Evolutionary conservation across 768 basidiomycete genomes (phyloP).

Genomic region (Agrocybe praecox): DNA sequence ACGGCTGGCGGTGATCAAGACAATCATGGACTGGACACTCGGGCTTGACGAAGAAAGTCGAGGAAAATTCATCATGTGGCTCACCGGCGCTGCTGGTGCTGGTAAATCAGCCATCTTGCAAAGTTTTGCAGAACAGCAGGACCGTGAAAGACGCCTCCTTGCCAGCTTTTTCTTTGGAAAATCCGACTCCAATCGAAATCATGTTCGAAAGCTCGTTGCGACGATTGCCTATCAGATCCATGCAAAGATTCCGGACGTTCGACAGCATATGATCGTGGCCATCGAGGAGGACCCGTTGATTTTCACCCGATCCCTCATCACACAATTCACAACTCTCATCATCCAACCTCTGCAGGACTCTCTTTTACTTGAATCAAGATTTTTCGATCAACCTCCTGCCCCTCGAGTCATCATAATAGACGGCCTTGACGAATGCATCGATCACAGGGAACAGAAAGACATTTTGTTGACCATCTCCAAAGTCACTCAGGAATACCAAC

Average conservation of each 20-base stretch:
- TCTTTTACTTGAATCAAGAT: not conserved
- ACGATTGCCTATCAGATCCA: slow-evolving; percentile 16
- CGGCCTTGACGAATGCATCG: slow-evolving; percentile 16
- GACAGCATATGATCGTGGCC: not conserved
- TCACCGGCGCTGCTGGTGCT: slow-evolving; percentile 14
- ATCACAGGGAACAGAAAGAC: not conserved
- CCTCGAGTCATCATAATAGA: slow-evolving; percentile 2
- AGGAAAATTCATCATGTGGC: slow-evolving; percentile 12
- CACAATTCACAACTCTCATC: slow-evolving; percentile 11
- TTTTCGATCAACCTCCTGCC: not conserved
- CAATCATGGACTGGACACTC: slow-evolving; percentile 10
- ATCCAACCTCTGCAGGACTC: not conserved
- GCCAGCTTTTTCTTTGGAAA: slow-evolving; percentile 16
- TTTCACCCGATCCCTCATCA: not conserved
- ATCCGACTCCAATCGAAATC: not conserved
- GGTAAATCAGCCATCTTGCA: slow-evolving; percentile 20
- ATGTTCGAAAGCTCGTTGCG: not conserved
- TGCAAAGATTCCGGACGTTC: not conserved
- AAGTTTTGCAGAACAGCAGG: slow-evolving; percentile 7
- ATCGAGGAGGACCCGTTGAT: slow-evolving; percentile 5
- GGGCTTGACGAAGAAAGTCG: slow-evolving; percentile 16
- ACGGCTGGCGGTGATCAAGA: slow-evolving; percentile 6
- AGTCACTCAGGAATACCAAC: not conserved
- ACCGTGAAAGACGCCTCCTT: not conserved
- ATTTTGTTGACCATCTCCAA: not conserved